Evolutionary conservation across 2,329 filamentous ascomycete genomes (phyloP).

Genomic region (Macroventuria anomochaeta): DNA sequence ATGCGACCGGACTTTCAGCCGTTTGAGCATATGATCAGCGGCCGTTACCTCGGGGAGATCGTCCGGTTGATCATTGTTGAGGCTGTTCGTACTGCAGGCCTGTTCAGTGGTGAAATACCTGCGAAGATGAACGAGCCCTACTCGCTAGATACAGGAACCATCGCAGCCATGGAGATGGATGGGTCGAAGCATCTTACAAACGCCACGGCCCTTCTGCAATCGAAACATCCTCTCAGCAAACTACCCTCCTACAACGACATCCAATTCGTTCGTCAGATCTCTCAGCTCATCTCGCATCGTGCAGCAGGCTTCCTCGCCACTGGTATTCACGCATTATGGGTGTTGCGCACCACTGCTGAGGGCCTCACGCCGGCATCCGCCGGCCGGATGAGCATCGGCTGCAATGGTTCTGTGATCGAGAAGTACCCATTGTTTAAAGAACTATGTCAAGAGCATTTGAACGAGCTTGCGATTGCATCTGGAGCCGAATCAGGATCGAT

Average conservation of each 20-base stretch:
- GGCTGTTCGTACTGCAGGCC: conserved; percentile 60
- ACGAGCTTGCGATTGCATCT: conserved; percentile 59
- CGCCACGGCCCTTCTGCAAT: conserved; percentile 57
- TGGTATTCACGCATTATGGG: conserved; percentile 68
- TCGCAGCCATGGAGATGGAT: conserved; percentile 64
- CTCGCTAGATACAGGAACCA: conserved; percentile 64
- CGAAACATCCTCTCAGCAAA: conserved; percentile 57
- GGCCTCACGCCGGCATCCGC: conserved; percentile 45
- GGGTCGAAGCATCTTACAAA: conserved; percentile 47
- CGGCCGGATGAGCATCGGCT: conserved; percentile 64
- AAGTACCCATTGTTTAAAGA: conserved; percentile 73
- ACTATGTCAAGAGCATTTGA: conserved; percentile 68
- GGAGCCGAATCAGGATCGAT: conserved; percentile 56
- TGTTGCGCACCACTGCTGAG: conserved; percentile 60
- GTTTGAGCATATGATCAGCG: conserved; percentile 68
- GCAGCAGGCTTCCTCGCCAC: conserved; percentile 69
- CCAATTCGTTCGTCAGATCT: conserved; percentile 61
- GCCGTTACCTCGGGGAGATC: conserved; percentile 69
- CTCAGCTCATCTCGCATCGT: conserved; percentile 62
- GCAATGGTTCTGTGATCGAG: conserved; percentile 80
- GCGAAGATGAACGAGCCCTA: conserved; percentile 63
- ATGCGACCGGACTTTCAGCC: conserved; percentile 68
- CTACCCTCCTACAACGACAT: conserved; percentile 58
- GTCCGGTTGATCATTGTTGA: conserved; percentile 67
- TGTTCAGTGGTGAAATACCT: conserved; percentile 65